These are phyloP conservation scores for Quercus alba DNA, from an alignment of 306 rosid genomes.

Conservation along the genomic window DNA sequence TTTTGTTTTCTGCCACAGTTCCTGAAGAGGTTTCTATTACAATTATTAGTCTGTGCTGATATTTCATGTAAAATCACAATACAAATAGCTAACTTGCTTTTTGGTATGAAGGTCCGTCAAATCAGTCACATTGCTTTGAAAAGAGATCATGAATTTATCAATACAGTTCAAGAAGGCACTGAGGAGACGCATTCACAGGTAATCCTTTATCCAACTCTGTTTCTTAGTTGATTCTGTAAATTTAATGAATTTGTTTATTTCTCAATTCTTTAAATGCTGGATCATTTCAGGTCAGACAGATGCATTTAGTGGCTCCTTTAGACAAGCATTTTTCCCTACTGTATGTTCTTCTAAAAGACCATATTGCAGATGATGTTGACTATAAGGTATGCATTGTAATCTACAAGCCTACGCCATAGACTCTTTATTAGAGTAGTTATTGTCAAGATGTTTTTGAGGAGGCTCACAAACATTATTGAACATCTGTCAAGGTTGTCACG, in stretches of 20 bases:
- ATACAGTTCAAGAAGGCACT: conserved; percentile 78
- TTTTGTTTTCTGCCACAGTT: conserved; percentile 90
- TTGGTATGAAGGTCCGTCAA: conserved; percentile 79
- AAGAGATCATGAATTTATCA: conserved; percentile 85
- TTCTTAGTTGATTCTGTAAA: neutral
- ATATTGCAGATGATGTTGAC: conserved; percentile 84
- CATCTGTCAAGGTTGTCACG: neutral
- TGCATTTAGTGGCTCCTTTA: conserved; percentile 69
- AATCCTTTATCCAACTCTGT: conserved; percentile 7
- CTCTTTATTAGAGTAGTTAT: neutral
- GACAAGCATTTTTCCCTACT: conserved; percentile 74
- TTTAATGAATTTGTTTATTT: neutral
- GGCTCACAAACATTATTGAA: neutral
- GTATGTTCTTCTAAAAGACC: conserved; percentile 72
- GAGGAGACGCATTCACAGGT: conserved; percentile 96
- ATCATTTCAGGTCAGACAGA: conserved; percentile 78
- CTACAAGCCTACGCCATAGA: conserved; percentile 6
- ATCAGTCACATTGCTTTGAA: conserved; percentile 83
- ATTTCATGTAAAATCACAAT: neutral
- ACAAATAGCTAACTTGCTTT: conserved; percentile 11
- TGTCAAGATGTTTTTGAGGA: neutral
- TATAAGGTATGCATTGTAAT: conserved; percentile 63
- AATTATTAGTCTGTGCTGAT: neutral
- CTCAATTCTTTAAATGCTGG: conserved; percentile 22
- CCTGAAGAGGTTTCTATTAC: conserved; percentile 67